A percentile compares a stretch with the other conserved stretches of the same genome.
Conservation (phyloP, 1,139 yeast genomes). For the Pichia sp. region DNA sequence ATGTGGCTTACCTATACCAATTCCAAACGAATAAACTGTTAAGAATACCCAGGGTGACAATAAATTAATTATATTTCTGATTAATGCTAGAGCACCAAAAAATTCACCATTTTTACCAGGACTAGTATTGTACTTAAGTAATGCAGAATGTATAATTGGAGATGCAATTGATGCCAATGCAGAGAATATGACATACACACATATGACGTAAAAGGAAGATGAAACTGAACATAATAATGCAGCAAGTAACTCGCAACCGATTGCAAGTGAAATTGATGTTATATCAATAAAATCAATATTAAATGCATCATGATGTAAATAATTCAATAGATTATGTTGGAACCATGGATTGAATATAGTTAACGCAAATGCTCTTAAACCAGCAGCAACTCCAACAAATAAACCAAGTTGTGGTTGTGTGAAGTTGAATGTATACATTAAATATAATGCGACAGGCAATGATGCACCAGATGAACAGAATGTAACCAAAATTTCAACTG, state of each 20-base stretch:
- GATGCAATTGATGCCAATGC: constrained; percentile 42
- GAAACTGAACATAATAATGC: constrained; percentile 35
- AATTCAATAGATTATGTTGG: constrained; percentile 34
- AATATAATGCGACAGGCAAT: constrained; percentile 48
- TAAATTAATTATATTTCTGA: constrained; percentile 36
- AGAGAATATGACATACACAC: constrained; percentile 33
- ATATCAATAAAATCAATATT: constrained; percentile 53
- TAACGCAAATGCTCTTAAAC: constrained; percentile 38
- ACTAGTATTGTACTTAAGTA: constrained; percentile 43
- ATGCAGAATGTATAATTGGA: constrained; percentile 45
- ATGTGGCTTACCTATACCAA: constrained; percentile 9
- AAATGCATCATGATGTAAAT: constrained; percentile 21
- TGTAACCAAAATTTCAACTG: constrained; percentile 40
- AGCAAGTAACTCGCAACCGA: constrained; percentile 39
- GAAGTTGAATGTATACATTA: constrained; percentile 57
- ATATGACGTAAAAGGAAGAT: constrained; percentile 18
- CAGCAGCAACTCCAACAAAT: constrained; percentile 48
- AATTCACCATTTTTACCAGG: constrained; percentile 45
- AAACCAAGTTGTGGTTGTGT: constrained; percentile 52
- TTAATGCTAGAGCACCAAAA: constrained; percentile 46
- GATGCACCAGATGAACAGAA: constrained; percentile 37
- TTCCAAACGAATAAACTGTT: constrained; percentile 30
- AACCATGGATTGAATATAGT: constrained; percentile 38
- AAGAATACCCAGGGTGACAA: constrained; percentile 37
- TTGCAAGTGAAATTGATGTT: constrained; percentile 35